Conservation (phyloP, 108 stramenopile species). For the Asterionellopsis glacialis region DNA sequence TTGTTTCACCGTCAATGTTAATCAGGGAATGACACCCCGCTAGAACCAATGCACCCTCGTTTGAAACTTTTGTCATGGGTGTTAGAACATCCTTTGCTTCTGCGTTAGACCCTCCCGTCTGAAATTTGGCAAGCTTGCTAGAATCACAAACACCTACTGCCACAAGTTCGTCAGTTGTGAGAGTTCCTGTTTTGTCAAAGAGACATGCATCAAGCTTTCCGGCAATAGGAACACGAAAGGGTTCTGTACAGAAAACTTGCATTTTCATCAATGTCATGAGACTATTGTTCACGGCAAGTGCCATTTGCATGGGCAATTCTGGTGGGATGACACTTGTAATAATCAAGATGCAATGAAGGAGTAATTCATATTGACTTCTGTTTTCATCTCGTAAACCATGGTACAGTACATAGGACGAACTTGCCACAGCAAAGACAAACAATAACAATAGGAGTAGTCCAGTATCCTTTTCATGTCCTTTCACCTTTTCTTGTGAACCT, state of each 20-base stretch:
- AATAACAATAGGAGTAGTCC: slow-evolving; percentile 85
- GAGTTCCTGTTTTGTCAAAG: slow-evolving; percentile 97
- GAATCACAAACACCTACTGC: slow-evolving; percentile 85
- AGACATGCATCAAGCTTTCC: slow-evolving; percentile 93
- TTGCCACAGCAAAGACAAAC: slow-evolving; percentile 90
- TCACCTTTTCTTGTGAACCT: slow-evolving; percentile 94
- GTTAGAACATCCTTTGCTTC: slow-evolving; percentile 39
- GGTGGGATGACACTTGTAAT: slow-evolving; percentile 95
- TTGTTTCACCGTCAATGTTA: slow-evolving; percentile 79
- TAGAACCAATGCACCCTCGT: slow-evolving; percentile 73
- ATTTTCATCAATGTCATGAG: slow-evolving; percentile 96
- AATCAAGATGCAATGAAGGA: slow-evolving; percentile 94
- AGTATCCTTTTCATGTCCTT: slow-evolving; percentile 90
- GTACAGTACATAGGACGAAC: slow-evolving; percentile 90
- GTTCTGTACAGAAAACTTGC: slow-evolving; percentile 95
- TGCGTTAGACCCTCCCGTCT: slow-evolving; percentile 31
- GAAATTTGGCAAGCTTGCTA: slow-evolving; percentile 20
- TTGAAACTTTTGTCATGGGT: slow-evolving; percentile 67
- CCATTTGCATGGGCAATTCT: slow-evolving; percentile 98
- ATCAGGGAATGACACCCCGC: slow-evolving; percentile 91
- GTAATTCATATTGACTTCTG: slow-evolving; percentile 87
- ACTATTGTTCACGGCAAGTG: slow-evolving; percentile 94
- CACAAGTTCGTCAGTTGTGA: slow-evolving; percentile 96
- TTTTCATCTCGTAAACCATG: slow-evolving; percentile 86
- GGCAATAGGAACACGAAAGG: slow-evolving; percentile 93